phyloP scores from a whole-genome alignment of 352 stramenopile species.

The Peronosclerospora sorghi region DNA sequence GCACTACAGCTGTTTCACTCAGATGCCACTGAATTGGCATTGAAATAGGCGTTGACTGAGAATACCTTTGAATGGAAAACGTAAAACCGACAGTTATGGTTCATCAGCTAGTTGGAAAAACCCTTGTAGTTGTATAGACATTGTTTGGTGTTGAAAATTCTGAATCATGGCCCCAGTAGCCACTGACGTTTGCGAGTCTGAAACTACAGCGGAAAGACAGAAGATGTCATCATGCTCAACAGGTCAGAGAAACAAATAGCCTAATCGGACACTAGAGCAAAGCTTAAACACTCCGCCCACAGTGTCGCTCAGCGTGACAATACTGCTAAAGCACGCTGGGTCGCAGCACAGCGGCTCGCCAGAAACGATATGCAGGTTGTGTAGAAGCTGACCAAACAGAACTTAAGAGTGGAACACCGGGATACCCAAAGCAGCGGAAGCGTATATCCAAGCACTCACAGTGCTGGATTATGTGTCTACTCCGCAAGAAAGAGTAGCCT shows the following conservation, averaged over 20 bases:
- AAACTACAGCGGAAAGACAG: conserved; percentile 60
- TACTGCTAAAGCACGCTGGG: conserved; percentile 32
- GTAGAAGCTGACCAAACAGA: no score
- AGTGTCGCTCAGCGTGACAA: conserved; percentile 12
- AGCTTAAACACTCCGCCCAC: conserved; percentile 59
- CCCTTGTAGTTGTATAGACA: no score
- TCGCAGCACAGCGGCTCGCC: conserved; percentile 23
- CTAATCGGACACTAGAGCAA: conserved; percentile 61
- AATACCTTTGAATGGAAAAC: conserved; percentile 5
- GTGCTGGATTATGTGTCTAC: conserved; percentile 48
- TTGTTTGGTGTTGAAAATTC: conserved; percentile 56
- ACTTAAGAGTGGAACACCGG: no score
- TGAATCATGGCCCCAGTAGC: conserved; percentile 68
- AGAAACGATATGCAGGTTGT: no score
- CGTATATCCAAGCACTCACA: conserved; percentile 59
- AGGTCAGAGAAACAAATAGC: conserved; percentile 28
- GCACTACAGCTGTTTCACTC: not conserved
- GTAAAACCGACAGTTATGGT: conserved; percentile 9
- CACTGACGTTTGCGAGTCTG: conserved; percentile 27
- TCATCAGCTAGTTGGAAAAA: no score
- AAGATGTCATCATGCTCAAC: conserved; percentile 76
- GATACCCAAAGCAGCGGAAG: no score
- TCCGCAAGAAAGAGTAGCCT: conserved; percentile 23
- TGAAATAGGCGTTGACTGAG: conserved; percentile 6
- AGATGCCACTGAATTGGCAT: conserved; percentile 5